Evolutionary conservation across 176 grass and related monocot species (phyloP).

Genomic region (Chloris gayana): DNA sequence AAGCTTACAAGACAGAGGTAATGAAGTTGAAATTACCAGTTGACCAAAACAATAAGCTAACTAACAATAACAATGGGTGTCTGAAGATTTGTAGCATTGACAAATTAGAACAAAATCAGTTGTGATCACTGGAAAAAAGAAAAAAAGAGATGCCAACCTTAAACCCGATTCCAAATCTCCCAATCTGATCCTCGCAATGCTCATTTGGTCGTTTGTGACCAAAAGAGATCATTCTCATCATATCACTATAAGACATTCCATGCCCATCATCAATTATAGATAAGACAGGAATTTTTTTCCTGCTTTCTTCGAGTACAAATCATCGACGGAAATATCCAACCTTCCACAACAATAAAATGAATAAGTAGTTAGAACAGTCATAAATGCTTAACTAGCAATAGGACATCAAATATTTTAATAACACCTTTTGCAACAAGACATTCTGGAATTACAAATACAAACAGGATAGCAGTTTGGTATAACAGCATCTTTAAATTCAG

Average conservation of each 20-base stretch:
- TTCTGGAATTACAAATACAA: conserved; percentile 32
- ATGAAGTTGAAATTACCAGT: conserved; percentile 12
- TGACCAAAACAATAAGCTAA: neutral
- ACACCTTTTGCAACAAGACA: conserved; percentile 5
- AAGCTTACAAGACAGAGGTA: conserved; percentile 5
- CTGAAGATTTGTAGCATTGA: neutral
- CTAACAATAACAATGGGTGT: neutral
- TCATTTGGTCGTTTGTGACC: conserved; percentile 69
- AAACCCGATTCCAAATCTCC: conserved; percentile 90
- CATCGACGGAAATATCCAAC: conserved; percentile 72
- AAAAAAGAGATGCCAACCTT: conserved; percentile 53
- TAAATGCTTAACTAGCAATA: conserved; percentile 25
- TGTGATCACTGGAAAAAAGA: neutral
- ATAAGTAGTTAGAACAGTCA: neutral
- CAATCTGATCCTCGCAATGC: conserved; percentile 55
- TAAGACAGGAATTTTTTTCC: conserved; percentile 70
- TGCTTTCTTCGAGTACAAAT: conserved; percentile 71
- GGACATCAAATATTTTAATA: conserved; percentile 18
- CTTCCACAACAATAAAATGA: conserved; percentile 45
- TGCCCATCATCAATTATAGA: conserved; percentile 83
- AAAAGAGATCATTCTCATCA: conserved; percentile 87
- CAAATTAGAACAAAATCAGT: neutral
- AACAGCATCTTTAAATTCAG: neutral
- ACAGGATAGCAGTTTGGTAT: neutral
- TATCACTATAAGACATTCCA: conserved; percentile 73